Conservation (phyloP, 2,329 filamentous ascomycete genomes). For the Trichoderma sp. region DNA sequence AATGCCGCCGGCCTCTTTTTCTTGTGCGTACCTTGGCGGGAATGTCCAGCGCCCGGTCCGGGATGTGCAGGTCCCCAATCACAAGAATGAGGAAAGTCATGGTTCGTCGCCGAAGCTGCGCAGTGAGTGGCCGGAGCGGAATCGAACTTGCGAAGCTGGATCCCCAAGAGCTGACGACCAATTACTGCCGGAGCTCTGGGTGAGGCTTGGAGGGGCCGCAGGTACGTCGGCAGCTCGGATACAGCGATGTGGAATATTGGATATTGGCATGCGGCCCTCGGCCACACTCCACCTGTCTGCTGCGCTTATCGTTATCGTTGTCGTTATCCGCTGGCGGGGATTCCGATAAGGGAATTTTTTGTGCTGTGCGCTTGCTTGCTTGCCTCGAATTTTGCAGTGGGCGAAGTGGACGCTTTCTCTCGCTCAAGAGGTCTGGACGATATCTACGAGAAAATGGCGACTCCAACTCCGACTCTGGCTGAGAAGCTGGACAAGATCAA, state of each 20-base stretch:
- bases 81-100: slow-evolving; percentile 89
- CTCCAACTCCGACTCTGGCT: slow-evolving; percentile 57
- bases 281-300: slow-evolving; percentile 11
- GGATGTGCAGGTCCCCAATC: slow-evolving; percentile 91
- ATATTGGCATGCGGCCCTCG: slow-evolving; percentile 9
- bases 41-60: slow-evolving; percentile 86
- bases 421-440: slow-evolving; percentile 6
- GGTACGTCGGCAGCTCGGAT: slow-evolving; percentile 28
- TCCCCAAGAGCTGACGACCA: slow-evolving; percentile 7
- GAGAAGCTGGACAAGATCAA: slow-evolving; percentile 97
- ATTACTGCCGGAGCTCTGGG: slow-evolving; percentile 17
- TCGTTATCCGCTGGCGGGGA: slow-evolving; percentile 21
- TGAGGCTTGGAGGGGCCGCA: slow-evolving; percentile 29
- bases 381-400: slow-evolving; percentile 15
- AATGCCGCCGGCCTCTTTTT: neutral
- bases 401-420: slow-evolving; percentile 1
- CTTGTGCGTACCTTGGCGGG: slow-evolving; percentile 69
- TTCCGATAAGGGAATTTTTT: slow-evolving; percentile 22
- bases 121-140: neutral
- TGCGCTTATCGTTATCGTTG: neutral
- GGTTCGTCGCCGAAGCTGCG: slow-evolving; percentile 39
- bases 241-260: slow-evolving; percentile 27
- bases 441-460: slow-evolving; percentile 42
- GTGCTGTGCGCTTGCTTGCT: slow-evolving; percentile 4
- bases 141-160: slow-evolving; percentile 13